Evolutionary conservation across 495 filamentous ascomycete species (phyloP), one percentile per base, ranked within the genome.

Genomic region (Aspergillus sclerotiicarbonarius): DNA sequence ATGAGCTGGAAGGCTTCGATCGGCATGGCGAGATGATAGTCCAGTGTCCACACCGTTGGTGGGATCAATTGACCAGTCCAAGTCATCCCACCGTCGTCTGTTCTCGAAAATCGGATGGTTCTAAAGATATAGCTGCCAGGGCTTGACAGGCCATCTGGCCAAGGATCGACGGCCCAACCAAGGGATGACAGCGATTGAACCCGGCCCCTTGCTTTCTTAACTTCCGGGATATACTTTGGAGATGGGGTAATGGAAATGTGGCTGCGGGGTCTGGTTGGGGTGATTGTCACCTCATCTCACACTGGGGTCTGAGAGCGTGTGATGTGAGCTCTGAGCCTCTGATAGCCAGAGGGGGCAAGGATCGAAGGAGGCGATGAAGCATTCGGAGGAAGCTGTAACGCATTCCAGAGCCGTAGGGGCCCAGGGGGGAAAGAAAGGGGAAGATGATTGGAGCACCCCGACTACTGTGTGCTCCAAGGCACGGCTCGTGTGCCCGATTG

Each of bases 311-410:
- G 12, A 41, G 13, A 4, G 25, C 5, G 25, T 25, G 25, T 25
- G 25, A 25, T 25, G 25, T 25, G 25, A 25, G 25, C 25, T 25
- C 25, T n/a, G 37, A 13, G 5, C 2, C 25, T 25, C 25, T n/a
- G 37, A 13, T 7, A 35, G 9, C 39, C 37, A 19, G 9, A 43
- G 49, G 15, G 20, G 48, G 56, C 25, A 58, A 53, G 41, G 56
- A 58, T 58, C 25, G 35, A 53, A 58, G 39, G 46, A 21, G 21
- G 2, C 25, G n/a, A n/a, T n/a, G 13, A 37, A 7, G 33, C 33
- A 9, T 9, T 37, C 33, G 8, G 8, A 10, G 8, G 33, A 37
- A 15, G 25, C 5, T 25, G 25, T 25, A 25, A 25, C 25, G 25
- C 25, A 25, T 25, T 25, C 25, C 2, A 25, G 25, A 3, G 25